A percentile compares a stretch with the other conserved stretches of the same genome.
These are phyloP conservation scores for Aspergillus cejpii DNA, from an alignment of 2,329 filamentous ascomycete genomes.

Conservation along the genomic window DNA sequence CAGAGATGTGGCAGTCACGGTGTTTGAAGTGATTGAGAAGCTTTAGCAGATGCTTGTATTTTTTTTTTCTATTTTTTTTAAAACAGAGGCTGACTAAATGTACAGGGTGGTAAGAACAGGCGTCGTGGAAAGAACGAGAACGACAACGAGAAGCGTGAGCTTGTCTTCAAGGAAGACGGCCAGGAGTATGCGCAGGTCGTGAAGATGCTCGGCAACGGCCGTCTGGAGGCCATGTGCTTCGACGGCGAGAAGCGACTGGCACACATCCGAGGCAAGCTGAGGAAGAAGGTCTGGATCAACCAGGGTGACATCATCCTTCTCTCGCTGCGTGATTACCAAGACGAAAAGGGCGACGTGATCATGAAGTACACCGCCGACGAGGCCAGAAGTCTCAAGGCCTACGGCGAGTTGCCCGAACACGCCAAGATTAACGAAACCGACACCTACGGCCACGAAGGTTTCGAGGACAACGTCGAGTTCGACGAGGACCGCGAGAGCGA, in stretches of 20 bases:
- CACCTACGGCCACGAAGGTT: slow-evolving; percentile 77
- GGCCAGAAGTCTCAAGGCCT: slow-evolving; percentile 89
- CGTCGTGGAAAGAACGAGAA: slow-evolving; percentile 98
- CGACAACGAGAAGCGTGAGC: slow-evolving; percentile 97
- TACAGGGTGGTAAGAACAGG: slow-evolving; percentile 93
- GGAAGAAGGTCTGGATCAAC: slow-evolving; percentile 99
- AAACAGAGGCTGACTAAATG: slow-evolving; percentile 24
- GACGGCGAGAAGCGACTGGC: slow-evolving; percentile 82
- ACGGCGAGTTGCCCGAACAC: slow-evolving; percentile 92
- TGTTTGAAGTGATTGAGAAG: neutral
- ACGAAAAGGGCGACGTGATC: slow-evolving; percentile 88
- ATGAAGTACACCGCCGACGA: slow-evolving; percentile 96
- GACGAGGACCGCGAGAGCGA: slow-evolving; percentile 75
- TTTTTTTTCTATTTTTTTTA: slow-evolving; percentile 1
- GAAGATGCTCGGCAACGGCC: slow-evolving; percentile 95
- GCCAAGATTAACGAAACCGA: slow-evolving; percentile 99
- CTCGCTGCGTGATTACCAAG: slow-evolving; percentile 85
- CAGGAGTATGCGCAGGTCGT: slow-evolving; percentile 85
- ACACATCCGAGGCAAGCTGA: slow-evolving; percentile 88
- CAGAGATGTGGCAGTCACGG: neutral
- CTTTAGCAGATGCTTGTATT: neutral
- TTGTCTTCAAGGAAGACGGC: slow-evolving; percentile 98
- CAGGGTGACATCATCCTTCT: slow-evolving; percentile 90
- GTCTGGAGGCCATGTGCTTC: slow-evolving; percentile 89
- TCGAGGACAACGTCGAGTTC: slow-evolving; percentile 98